Percentiles rank a stretch among this genome's conserved stretches.
Evolutionary conservation across 1,284 basidiomycete genomes (phyloP).

Genomic region (Pseudozyma hubeiensis): DNA sequence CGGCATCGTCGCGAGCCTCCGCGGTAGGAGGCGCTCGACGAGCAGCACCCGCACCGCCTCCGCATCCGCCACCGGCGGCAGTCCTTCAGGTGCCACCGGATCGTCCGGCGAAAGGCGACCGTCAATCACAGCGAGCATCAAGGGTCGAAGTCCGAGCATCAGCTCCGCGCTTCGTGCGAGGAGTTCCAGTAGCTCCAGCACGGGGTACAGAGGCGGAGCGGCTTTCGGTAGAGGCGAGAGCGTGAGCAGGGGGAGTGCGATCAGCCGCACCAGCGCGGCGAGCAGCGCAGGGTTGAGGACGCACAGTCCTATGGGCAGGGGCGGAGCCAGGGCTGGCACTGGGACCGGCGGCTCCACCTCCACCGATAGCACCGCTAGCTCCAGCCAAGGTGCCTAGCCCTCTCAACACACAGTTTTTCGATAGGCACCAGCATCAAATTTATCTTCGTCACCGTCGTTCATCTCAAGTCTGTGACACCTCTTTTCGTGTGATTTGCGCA

Average conservation of each 20-base stretch:
- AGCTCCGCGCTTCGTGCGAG: slow-evolving; percentile 22
- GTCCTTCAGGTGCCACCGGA: neutral
- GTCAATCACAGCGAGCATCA: slow-evolving; percentile 33
- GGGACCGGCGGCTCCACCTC: neutral
- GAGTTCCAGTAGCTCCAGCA: slow-evolving; percentile 10
- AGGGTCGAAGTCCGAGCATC: slow-evolving; percentile 31
- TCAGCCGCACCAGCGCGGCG: slow-evolving; percentile 21
- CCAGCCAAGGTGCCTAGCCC: too few relatives aligned
- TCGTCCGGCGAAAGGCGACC: slow-evolving; percentile 10
- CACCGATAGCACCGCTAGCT: neutral
- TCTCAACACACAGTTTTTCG: too few relatives aligned
- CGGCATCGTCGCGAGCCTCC: slow-evolving; percentile 33
- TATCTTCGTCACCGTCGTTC: too few relatives aligned
- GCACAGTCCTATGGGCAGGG: neutral
- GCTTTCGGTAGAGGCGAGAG: slow-evolving; percentile 18
- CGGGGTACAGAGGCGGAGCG: slow-evolving; percentile 16
- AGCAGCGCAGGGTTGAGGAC: neutral
- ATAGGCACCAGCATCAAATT: too few relatives aligned
- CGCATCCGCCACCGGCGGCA: slow-evolving; percentile 1
- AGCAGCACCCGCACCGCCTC: slow-evolving; percentile 26
- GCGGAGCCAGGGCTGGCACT: neutral
- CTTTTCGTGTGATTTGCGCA: too few relatives aligned
- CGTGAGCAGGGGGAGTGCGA: slow-evolving; percentile 19
- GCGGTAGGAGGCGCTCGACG: slow-evolving; percentile 27
- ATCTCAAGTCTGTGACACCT: too few relatives aligned